phyloP scores from a whole-genome alignment of 2,329 filamentous ascomycete genomes.

The Blumeriella jaapii region DNA sequence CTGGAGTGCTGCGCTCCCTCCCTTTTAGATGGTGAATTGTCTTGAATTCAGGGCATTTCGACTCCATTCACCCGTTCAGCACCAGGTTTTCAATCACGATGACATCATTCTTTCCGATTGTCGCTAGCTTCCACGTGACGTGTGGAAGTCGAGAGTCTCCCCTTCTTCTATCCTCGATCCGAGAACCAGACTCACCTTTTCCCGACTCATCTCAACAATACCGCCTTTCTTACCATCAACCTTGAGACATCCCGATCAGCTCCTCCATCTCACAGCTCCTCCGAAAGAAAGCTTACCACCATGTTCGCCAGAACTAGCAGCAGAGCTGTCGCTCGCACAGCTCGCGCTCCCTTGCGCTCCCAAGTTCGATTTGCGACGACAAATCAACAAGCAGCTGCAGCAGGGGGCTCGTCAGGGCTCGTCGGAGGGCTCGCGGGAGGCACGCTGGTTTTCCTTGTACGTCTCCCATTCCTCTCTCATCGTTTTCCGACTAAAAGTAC shows the following conservation, averaged over 20 bases:
- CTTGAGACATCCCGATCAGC: neutral
- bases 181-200: neutral
- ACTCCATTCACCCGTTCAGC: too few relatives aligned
- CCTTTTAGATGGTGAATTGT: too few relatives aligned
- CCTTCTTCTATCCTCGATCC: neutral
- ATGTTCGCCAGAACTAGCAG: constrained; percentile 23
- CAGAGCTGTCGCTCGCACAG: constrained; percentile 16
- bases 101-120: too few relatives aligned
- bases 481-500: neutral
- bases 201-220: constrained; percentile 3
- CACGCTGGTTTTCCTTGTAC: constrained; percentile 31
- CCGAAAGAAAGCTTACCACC: neutral
- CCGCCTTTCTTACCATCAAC: constrained; percentile 22
- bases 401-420: constrained; percentile 29
- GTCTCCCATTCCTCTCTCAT: constrained; percentile 1
- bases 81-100: too few relatives aligned
- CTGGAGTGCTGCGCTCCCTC: too few relatives aligned
- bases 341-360: constrained; percentile 20
- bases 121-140: too few relatives aligned
- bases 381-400: constrained; percentile 17
- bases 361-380: constrained; percentile 19
- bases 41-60: too few relatives aligned
- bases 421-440: constrained; percentile 40
- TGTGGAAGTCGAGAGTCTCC: too few relatives aligned
- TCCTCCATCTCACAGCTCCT: too few relatives aligned